A percentile compares a stretch with the other conserved stretches of the same genome.
Evolutionary conservation across 2,329 filamentous ascomycete species (phyloP).

Genomic region (Hirsutella rhossiliensis): DNA sequence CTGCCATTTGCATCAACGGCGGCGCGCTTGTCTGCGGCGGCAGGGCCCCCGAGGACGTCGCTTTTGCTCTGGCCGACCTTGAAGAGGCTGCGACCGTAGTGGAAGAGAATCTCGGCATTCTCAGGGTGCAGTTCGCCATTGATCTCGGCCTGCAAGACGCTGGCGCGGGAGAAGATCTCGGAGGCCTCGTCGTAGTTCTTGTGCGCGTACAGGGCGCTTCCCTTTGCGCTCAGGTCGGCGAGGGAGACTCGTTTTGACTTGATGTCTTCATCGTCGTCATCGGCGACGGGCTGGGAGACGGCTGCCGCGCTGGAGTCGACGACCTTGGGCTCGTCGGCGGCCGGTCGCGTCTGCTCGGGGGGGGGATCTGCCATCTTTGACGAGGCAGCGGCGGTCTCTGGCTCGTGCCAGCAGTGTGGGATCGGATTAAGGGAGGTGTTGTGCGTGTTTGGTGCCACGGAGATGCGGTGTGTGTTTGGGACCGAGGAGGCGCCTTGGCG

Average conservation of each 20-base stretch:
- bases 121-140: constrained; percentile 85
- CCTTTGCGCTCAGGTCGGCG: constrained; percentile 67
- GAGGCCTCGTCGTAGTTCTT: constrained; percentile 80
- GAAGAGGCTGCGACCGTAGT: constrained; percentile 88
- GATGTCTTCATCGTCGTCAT: constrained; percentile 26
- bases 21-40: constrained; percentile 45
- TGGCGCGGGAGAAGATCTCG: constrained; percentile 79
- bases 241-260: constrained; percentile 52
- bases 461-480: background rate
- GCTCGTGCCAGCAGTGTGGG: background rate
- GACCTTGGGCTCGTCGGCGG: background rate
- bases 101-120: constrained; percentile 88
- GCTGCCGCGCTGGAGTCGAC: background rate
- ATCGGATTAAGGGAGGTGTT: too few relatives aligned
- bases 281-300: constrained; percentile 1
- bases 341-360: background rate
- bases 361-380: background rate
- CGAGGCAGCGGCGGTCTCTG: background rate
- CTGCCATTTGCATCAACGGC: constrained; percentile 23
- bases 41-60: constrained; percentile 80
- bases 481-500: too few relatives aligned
- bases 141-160: constrained; percentile 78
- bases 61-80: constrained; percentile 90
- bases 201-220: constrained; percentile 73
- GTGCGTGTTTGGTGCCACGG: too few relatives aligned